Evolutionary conservation across 371 early-diverging fungal species (phyloP), one percentile per base, ranked within the genome.

Genomic region (Rhizomucor miehei): DNA sequence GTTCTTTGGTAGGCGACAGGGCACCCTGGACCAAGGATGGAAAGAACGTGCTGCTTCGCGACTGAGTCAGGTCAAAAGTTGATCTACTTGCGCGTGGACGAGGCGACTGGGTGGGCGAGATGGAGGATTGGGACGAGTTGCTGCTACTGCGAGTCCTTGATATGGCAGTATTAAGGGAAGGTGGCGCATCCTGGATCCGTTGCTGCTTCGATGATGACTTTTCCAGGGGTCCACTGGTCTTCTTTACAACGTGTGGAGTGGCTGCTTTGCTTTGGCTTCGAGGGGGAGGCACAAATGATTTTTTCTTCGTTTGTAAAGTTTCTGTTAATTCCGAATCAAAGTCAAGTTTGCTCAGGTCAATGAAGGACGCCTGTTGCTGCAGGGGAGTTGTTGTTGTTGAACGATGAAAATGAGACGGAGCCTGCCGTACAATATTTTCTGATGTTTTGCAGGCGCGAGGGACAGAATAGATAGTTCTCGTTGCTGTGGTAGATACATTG

Each of bases 31-130:
- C 45, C 19, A 45, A 45, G 20, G 45, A 45, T 4, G 45, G 44
- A 44, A 20, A 44, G 17, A 44, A 44, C 17, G 1, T 10, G 5
- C 23, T 14, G 38, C 17, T 50, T 6, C 37, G n/a, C 19, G 36
- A n/a, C 19, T 37, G 36, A n/a, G 50, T 16, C 35, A 50, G 45
- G 40, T 38, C 51, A 23, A 45, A 23, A 14, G 48, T 44, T 24
- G 34, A 45, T 37, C 45, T 54, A 36, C 54, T 54, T 23, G 36
- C 20, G 24, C 38, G 54, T n/a, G 54, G 45, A 17, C 44, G 45
- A 21, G 54, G 54, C 6, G 54, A 54, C 4, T 44, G 34, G 20
- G 49, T 39, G 48, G 48, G 20, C 9, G 43, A 49, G 13, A 40
- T 43, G 37, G 46, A 40, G 1, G 36, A 53, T n/a, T 21, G 45